Base-by-base conservation (phyloP, 768 basidiomycete genomes). In the Suillus placidus region DNA sequence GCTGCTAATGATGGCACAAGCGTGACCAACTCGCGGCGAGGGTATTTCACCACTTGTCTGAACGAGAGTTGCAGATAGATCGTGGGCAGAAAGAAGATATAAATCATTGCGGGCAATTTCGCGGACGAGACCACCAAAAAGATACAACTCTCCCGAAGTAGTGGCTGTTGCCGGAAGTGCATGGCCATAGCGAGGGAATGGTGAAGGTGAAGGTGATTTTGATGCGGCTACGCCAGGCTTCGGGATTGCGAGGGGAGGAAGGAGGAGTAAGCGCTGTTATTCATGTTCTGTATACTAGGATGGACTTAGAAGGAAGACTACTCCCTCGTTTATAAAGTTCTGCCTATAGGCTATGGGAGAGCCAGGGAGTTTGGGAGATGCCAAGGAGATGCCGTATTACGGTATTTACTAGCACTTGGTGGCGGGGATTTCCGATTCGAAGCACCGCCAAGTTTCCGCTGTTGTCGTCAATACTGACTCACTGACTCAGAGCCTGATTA, bases 161-260 rank as follows among this genome's bases (percentile, higher is more conserved):
- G 89, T 90, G 2, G 93, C 86, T 9, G 84, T 85, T 6, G 91
- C 85, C 9, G 95, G 95, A 6, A 98, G 86, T 14, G 96, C 90
- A 74, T 97, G 94, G 32, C 97, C 97, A 74, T 99, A 99, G 49
- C 97, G 89, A 32, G 97, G 97, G 77, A 99, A 99, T 0, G 97
- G 97, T 2, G 90, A 89, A 0, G 93, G 90, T 0, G 94, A 94
- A 2, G 89, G 88, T 1, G 86, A 80, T 0, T 85, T 86, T 10
- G 90, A 84, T n/a, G 87, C 84, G 1, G 81, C 82, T 60, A 86
- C 79, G 54, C 87, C 89, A 14, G 89, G 88, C 69, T 89, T 91
- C 60, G 83, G 81, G 58, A 92, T 79, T 23, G 85, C 76, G 16
- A 86, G 79, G 0, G 92, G 91, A 3, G 93, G 89, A 0, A 87